These are phyloP conservation scores for Penicillium sp. DNA, from an alignment of 2,329 filamentous ascomycete genomes.

Conservation along the genomic window DNA sequence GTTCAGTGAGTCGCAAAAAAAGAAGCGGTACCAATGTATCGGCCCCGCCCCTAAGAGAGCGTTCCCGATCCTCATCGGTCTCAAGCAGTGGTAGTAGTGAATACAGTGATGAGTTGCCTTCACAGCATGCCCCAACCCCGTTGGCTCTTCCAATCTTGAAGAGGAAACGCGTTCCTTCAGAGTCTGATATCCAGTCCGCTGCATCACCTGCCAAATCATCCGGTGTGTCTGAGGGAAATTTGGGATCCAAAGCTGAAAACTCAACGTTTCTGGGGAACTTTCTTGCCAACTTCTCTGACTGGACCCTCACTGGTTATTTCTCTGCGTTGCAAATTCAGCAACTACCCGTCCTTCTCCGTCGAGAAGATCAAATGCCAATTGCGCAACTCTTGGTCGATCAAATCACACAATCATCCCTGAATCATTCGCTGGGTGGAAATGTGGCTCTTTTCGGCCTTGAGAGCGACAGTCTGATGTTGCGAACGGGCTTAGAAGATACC, in stretches of 20 bases:
- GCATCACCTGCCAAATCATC: conserved; percentile 29
- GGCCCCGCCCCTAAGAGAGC: conserved; percentile 5
- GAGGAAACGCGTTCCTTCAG: conserved; percentile 35
- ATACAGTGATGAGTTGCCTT: conserved; percentile 26
- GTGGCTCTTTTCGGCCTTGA: conserved; percentile 29
- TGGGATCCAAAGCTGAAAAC: conserved; percentile 27
- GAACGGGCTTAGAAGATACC: conserved; percentile 28
- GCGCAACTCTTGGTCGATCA: conserved; percentile 43
- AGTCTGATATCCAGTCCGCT: conserved; percentile 27
- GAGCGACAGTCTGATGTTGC: conserved; percentile 22
- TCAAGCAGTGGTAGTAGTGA: conserved; percentile 27
- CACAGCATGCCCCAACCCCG: conserved; percentile 21
- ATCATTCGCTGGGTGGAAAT: conserved; percentile 30
- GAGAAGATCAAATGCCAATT: conserved; percentile 37
- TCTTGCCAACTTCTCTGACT: conserved; percentile 38
- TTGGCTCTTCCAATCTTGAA: conserved; percentile 24
- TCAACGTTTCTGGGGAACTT: conserved; percentile 37
- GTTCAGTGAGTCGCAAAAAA: conserved; percentile 1
- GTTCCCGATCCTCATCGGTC: conserved; percentile 23
- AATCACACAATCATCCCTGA: conserved; percentile 43
- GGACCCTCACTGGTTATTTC: conserved; percentile 39
- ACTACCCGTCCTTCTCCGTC: conserved; percentile 31
- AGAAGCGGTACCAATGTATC: conserved; percentile 5
- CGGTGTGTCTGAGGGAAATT: conserved; percentile 16
- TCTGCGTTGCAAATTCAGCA: conserved; percentile 32